Evolutionary conservation across 495 filamentous ascomycete species (phyloP).

Genomic region (Parmelia sp.): DNA sequence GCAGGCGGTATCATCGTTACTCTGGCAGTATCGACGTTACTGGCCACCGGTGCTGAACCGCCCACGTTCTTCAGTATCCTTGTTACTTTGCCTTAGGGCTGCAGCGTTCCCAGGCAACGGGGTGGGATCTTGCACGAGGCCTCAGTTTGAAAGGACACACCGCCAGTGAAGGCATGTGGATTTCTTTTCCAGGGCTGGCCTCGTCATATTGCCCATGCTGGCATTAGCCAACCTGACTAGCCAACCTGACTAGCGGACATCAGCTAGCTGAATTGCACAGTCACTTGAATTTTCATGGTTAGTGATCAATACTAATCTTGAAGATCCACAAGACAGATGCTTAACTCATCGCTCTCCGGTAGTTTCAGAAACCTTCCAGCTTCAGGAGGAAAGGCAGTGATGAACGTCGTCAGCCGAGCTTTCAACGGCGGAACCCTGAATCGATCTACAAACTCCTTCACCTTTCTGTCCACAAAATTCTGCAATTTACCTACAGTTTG

Average conservation of each 20-base stretch:
- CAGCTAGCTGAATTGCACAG: constrained; percentile 1
- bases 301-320: neutral
- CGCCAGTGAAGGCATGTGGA: neutral
- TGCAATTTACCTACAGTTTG: constrained; percentile 26
- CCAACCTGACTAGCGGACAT: neutral
- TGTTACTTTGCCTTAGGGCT: neutral
- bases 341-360: neutral
- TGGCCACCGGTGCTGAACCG: neutral
- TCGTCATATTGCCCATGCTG: neutral
- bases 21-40: neutral
- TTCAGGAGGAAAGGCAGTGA: constrained; percentile 22
- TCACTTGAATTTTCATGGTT: constrained; percentile 9
- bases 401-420: constrained; percentile 19
- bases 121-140: neutral
- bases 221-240: no score
- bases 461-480: constrained; percentile 34
- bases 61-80: neutral
- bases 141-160: neutral
- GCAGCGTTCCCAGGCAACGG: neutral
- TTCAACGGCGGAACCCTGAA: constrained; percentile 24
- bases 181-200: neutral
- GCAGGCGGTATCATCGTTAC: neutral
- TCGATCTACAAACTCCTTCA: constrained; percentile 35
- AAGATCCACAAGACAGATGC: neutral
- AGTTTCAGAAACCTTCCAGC: constrained; percentile 18